A percentile compares a stretch with the other conserved stretches of the same genome.
These are phyloP conservation scores for Musa itinerans DNA, from an alignment of 176 grass and related monocot genomes.

Conservation along the genomic window DNA sequence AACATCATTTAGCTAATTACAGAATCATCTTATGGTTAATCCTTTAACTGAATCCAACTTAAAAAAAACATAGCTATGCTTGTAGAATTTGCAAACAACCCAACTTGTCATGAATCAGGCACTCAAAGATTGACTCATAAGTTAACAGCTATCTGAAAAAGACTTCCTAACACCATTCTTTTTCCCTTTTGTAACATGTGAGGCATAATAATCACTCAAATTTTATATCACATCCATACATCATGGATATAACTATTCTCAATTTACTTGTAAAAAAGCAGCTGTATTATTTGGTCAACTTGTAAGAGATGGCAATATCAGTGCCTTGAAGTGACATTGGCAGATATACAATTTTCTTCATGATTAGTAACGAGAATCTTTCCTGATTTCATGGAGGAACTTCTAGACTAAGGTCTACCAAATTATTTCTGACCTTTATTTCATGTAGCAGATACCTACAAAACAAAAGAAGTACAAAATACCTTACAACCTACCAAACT, in stretches of 20 bases:
- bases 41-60: background rate
- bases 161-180: background rate
- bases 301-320: background rate
- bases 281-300: background rate
- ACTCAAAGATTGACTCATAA: background rate
- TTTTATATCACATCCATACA: background rate
- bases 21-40: background rate
- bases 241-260: background rate
- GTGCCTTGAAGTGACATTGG: background rate
- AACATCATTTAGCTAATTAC: background rate
- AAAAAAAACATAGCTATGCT: background rate
- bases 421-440: no score
- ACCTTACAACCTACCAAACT: no score
- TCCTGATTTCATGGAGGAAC: no score
- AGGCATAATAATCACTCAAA: background rate
- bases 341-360: background rate
- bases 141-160: background rate
- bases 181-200: background rate
- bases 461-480: no score
- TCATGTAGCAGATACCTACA: no score
- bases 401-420: no score
- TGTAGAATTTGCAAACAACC: background rate
- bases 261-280: background rate
- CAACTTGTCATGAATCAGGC: background rate
- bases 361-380: background rate